Base-by-base conservation (phyloP, 2,329 filamentous ascomycete species). In the Byssoonygena ceratinophila region DNA sequence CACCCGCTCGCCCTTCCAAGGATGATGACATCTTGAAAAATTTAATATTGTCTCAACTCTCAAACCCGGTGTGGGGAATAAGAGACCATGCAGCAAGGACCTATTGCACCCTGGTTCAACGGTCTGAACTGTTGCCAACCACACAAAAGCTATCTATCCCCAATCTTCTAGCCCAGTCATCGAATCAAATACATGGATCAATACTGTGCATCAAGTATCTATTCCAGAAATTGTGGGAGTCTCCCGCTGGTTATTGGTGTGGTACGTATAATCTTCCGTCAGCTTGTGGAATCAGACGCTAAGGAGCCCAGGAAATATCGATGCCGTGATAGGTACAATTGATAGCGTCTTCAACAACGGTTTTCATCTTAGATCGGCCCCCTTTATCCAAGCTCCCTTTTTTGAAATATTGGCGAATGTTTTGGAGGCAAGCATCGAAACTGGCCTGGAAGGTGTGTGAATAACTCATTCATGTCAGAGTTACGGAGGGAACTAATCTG, bases 61-160 rank as follows among this genome's bases (percentile, higher is more conserved):
- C 65, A 27, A 71, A 70, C 54, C 64, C 66, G 1, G 67, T 72
- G 14, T 74, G 71, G 72, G 67, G 69, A 11, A 68, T 74, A 27
- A 64, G 72, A 52, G 72, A 74, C 48, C 71, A 74, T 48, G 70
- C 72, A 16, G 71, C 72, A 16, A 64, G 70, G 43, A 68, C 70
- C 11, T 71, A 69, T 58, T 67, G 68, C 2, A 69, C 67, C 7
- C 55, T 72, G 2, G 46, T 71, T 31, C 63, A 61, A 16, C 61
- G 62, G 29, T 53, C 58, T 1, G 57, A 67, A 14, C 68, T 71
- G 32, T 54, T 69, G 0, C 44, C 58, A 4, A 63, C 62, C 11
- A 55, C 67, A n/a, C 54, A 57, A 9, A 25, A 56, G 7, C 57
- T 71, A 16, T 55, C 67, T 14, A 29, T 4, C 3, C 27, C 34